Conservation (phyloP, 2,329 filamentous ascomycete species). For the Cladosporium halotolerans region DNA sequence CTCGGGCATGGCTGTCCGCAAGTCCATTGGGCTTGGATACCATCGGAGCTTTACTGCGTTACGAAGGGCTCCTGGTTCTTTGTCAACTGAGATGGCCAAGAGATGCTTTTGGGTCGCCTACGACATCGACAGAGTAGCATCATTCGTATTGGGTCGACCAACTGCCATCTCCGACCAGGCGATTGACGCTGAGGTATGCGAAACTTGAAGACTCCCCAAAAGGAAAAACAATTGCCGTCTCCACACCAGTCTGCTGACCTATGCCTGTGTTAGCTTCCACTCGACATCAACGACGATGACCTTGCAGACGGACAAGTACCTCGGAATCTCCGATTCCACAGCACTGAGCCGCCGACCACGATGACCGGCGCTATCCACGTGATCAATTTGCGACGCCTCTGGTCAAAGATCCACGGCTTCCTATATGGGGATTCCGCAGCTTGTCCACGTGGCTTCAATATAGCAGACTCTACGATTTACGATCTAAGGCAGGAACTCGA, state of each 20-base stretch:
- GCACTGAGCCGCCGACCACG: slow-evolving; percentile 16
- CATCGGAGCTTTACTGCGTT: slow-evolving; percentile 25
- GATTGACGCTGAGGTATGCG: slow-evolving; percentile 25
- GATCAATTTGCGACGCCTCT: slow-evolving; percentile 23
- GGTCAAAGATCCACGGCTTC: slow-evolving; percentile 20
- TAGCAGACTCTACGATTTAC: slow-evolving; percentile 17
- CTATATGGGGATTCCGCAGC: slow-evolving; percentile 13
- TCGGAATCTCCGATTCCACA: slow-evolving; percentile 11
- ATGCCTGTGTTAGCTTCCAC: neutral
- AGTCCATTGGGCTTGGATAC: slow-evolving; percentile 33
- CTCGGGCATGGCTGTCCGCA: slow-evolving; percentile 31
- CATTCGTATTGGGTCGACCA: slow-evolving; percentile 29
- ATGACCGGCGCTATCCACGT: slow-evolving; percentile 25
- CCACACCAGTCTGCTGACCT: neutral
- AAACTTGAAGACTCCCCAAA: slow-evolving; percentile 6
- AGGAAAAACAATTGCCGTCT: neutral
- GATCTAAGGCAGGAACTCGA: slow-evolving; percentile 21
- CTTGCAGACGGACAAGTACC: neutral
- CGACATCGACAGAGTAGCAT: slow-evolving; percentile 29
- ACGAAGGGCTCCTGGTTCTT: slow-evolving; percentile 11
- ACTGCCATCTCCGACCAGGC: slow-evolving; percentile 22
- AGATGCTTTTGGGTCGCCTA: slow-evolving; percentile 32
- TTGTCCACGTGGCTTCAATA: slow-evolving; percentile 7
- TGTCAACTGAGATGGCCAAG: slow-evolving; percentile 27
- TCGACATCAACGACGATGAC: neutral